Evolutionary conservation across 2,329 filamentous ascomycete species (phyloP), one percentile per base, ranked within the genome.

Genomic region (Penicillium decumbens): DNA sequence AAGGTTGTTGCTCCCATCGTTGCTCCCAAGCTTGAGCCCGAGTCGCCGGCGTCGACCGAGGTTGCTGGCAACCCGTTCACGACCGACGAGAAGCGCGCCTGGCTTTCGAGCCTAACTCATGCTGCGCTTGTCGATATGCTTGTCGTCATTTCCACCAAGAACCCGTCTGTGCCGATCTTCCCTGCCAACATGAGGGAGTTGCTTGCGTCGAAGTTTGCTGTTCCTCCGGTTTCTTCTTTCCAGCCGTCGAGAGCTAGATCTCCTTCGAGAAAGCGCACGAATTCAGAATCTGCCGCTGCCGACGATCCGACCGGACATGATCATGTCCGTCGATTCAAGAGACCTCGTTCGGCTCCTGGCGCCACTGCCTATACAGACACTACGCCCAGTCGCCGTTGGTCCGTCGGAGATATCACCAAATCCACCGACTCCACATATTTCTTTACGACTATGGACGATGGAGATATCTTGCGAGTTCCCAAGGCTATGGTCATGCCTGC

Each of bases 111-210:
- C 10, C 75, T 89, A 27, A 72, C 85, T 2, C 80, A 82, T 55
- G 69, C 76, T 8, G 75, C 83, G 33, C 75, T 91, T 1, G 79
- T 89, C 41, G 79, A 80, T 45, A 75, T 89, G 25, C 73, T 89
- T 30, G 74, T 88, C 50, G 78, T 80, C 54, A 77, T 82, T 50
- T 80, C 80, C 25, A 77, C 79, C 41, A 67, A 80, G 2, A 77
- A 87, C 52, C 84, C 86, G 2, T 78, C 83, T 45, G 72, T 90
- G 5, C 80, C 84, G 4, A 73, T 90, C 45, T 89, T 88, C 60
- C 78, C 76, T 40, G 58, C 54, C 56, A 72, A 66, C 42, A 61
- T 66, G 53, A 61, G 33, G 35, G 54, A 56, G 28, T 56, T 58
- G 42, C 61, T 44, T 25, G 51, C 39, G 28, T 65, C 62, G 7